Base-by-base conservation (phyloP, 768 basidiomycete genomes). In the Naganishia kalamii region DNA sequence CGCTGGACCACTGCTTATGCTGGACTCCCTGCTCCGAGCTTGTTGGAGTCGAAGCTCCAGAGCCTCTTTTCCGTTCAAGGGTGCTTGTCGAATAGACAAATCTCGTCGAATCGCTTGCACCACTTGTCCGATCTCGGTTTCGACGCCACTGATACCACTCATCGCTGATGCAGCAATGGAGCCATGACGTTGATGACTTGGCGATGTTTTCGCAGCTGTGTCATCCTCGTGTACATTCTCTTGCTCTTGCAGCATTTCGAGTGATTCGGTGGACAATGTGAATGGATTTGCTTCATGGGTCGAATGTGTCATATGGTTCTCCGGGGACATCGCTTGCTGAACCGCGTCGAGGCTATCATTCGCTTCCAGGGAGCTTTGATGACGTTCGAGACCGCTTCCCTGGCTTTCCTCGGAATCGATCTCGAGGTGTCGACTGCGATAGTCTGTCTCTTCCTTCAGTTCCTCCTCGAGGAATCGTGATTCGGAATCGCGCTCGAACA, bases 81-180 rank as follows among this genome's bases (percentile, higher is more conserved):
- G 37, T 35, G 50, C 32, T 32, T 54, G 54, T n/a, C 63, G 51
- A 15, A 65, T 65, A 11, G 43, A 57, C 11, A 65, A 35, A 19
- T 65, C 52, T 5, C 64, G 64, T 17, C 64, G 29, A 23, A 65
- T 65, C 43, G 64, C 64, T 29, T 65, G 46, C 3, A 65, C 54
- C 4, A 65, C 64, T 23, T 65, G 43, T 8, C 64, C 64, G 30
- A 65, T 50, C n/a, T 65, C 64, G 8, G 64, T 57, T 50, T 65
- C 63, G 10, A 30, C n/a, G 27, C 63, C 63, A 35, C 51, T 64
- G n/a, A 43, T 40, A 19, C 37, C 63, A 48, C 63, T 64, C 27
- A 54, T 43, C 21, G 25, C 63, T 10, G 63, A 64, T 1, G 63
- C 63, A 2, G 50, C 63, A 17, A 64, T 21, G 4, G 63, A 64